A percentile compares a stretch with the other conserved stretches of the same genome.
Evolutionary conservation across 2,329 filamentous ascomycete genomes (phyloP).

Genomic region (Paecilomyces variotii): DNA sequence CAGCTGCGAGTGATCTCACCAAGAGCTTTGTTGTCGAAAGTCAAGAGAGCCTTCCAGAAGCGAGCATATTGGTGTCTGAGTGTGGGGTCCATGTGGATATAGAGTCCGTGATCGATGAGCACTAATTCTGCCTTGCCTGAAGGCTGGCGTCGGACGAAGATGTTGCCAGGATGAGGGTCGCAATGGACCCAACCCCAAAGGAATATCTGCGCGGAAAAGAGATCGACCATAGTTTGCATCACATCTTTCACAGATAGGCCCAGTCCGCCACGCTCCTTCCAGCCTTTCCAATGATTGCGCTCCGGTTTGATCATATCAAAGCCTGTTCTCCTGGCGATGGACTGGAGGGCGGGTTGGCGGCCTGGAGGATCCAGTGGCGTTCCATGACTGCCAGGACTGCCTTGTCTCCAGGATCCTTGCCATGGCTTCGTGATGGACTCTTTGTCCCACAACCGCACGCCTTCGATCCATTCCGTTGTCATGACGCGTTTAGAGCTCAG

Average conservation of each 20-base stretch:
- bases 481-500: conserved; percentile 76
- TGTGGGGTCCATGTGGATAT: conserved; percentile 76
- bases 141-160: conserved; percentile 82
- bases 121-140: conserved; percentile 82
- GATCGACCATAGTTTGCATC: conserved; percentile 93
- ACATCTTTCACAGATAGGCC: conserved; percentile 76
- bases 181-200: conserved; percentile 94
- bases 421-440: conserved; percentile 68
- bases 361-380: conserved; percentile 51
- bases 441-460: conserved; percentile 87
- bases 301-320: conserved; percentile 65
- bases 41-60: conserved; percentile 92
- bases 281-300: conserved; percentile 69
- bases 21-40: conserved; percentile 82
- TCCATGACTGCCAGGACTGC: conserved; percentile 70
- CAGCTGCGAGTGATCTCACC: conserved; percentile 63
- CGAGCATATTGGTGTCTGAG: conserved; percentile 80
- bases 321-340: conserved; percentile 26
- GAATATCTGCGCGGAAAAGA: conserved; percentile 98
- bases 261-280: conserved; percentile 65
- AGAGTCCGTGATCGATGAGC: conserved; percentile 93
- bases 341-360: conserved; percentile 37
- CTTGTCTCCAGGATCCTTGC: conserved; percentile 66
- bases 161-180: conserved; percentile 94
- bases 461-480: conserved; percentile 97